A percentile compares a stretch with the other conserved stretches of the same genome.
phyloP scores from a whole-genome alignment of 371 early-diverging fungal species.

The Mucor mucedo region DNA sequence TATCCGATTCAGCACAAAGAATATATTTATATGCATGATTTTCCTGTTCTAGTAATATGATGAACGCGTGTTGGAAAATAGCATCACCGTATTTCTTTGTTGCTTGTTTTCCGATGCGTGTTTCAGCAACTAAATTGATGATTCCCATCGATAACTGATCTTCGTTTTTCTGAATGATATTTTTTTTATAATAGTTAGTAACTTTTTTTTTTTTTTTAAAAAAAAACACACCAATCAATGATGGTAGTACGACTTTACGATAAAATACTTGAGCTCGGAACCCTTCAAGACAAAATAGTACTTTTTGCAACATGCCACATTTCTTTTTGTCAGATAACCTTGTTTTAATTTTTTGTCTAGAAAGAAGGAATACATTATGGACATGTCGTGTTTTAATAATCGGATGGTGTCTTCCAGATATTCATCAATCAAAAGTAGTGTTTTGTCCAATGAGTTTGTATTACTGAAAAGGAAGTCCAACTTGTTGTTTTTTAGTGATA shows the following conservation, averaged over 20 bases:
- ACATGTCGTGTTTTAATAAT: not conserved
- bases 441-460: slow-evolving; percentile 4
- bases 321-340: slow-evolving; percentile 84
- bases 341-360: slow-evolving; percentile 35
- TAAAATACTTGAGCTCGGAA: slow-evolving; percentile 2
- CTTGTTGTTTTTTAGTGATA: slow-evolving; percentile 2
- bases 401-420: not conserved
- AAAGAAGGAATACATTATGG: slow-evolving; percentile 1
- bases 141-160: slow-evolving; percentile 42
- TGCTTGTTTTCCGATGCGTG: slow-evolving; percentile 55
- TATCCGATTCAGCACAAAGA: slow-evolving; percentile 85
- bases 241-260: not conserved
- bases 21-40: slow-evolving; percentile 55
- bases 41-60: slow-evolving; percentile 62
- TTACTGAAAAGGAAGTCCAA: slow-evolving; percentile 2
- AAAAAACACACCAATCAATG: too few relatives aligned
- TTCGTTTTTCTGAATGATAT: slow-evolving; percentile 26
- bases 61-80: slow-evolving; percentile 70
- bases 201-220: too few relatives aligned
- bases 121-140: slow-evolving; percentile 41
- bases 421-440: not conserved
- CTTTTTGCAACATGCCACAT: slow-evolving; percentile 85
- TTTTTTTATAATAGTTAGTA: not conserved
- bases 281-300: slow-evolving; percentile 67
- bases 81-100: slow-evolving; percentile 38